phyloP scores from a whole-genome alignment of 768 basidiomycete species.

The Sutorius australiensis region DNA sequence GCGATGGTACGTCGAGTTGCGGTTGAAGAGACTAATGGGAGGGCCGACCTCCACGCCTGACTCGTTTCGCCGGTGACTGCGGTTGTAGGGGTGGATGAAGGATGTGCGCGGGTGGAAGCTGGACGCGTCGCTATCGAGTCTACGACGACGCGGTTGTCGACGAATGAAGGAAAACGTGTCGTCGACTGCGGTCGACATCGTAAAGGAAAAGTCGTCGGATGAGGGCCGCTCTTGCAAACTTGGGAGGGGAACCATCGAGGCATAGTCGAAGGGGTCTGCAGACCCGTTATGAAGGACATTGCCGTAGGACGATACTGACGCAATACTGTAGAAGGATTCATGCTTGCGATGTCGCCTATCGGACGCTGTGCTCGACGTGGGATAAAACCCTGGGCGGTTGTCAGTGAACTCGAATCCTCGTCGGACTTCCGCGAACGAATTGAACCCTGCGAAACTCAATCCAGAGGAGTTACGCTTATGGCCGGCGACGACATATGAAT shows the following conservation, averaged over 20 bases:
- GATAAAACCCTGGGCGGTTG: constrained; percentile 63
- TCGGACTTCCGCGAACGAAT: constrained; percentile 75
- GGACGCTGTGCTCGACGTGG: constrained; percentile 40
- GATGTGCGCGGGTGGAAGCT: constrained; percentile 64
- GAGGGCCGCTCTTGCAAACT: constrained; percentile 52
- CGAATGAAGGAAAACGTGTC: constrained; percentile 70
- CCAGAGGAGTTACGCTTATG: constrained; percentile 44
- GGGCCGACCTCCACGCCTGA: constrained; percentile 61
- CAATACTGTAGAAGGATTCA: constrained; percentile 68
- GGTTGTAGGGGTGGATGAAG: constrained; percentile 33
- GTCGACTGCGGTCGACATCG: constrained; percentile 52
- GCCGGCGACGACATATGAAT: constrained; percentile 13
- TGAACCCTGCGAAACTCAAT: constrained; percentile 66
- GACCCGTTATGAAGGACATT: constrained; percentile 58
- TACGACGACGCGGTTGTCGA: constrained; percentile 37
- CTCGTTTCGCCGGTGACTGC: constrained; percentile 58
- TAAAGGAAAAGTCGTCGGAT: constrained; percentile 57
- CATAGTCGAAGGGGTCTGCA: constrained; percentile 74
- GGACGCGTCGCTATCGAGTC: constrained; percentile 73
- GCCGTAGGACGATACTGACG: constrained; percentile 78
- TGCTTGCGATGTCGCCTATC: constrained; percentile 42
- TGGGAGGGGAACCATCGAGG: constrained; percentile 32
- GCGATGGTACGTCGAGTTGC: constrained; percentile 51
- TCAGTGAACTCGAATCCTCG: constrained; percentile 72
- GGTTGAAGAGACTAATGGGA: constrained; percentile 70